Evolutionary conservation across 768 basidiomycete species (phyloP).

Genomic region (Gyrodon lividus): DNA sequence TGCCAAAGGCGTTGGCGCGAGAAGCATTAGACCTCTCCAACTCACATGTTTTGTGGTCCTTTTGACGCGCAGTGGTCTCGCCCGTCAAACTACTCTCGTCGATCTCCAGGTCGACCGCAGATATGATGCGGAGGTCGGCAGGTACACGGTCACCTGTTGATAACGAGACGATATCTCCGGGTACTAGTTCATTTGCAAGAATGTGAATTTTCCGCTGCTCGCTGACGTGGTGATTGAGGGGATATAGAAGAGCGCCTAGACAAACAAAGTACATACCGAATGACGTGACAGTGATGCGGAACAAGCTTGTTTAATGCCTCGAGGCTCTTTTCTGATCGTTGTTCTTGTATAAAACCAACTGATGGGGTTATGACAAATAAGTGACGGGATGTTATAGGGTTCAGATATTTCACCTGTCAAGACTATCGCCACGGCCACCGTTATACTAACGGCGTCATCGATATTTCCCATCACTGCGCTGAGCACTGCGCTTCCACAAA

Average conservation of each 20-base stretch:
- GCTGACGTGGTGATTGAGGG: constrained; percentile 6
- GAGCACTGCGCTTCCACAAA: constrained; percentile 86
- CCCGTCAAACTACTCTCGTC: constrained; percentile 96
- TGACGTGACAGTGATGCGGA: constrained; percentile 92
- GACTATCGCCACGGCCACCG: constrained; percentile 88
- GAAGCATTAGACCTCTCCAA: constrained; percentile 34
- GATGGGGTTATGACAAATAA: constrained; percentile 1
- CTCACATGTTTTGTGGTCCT: constrained; percentile 56
- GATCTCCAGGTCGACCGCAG: constrained; percentile 85
- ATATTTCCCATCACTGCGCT: constrained; percentile 94
- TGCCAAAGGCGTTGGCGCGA: constrained; percentile 4
- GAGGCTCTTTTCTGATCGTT: constrained; percentile 89
- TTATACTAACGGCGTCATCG: constrained; percentile 93
- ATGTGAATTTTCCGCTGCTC: constrained; percentile 66
- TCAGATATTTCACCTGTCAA: constrained; percentile 67
- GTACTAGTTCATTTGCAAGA: constrained; percentile 96
- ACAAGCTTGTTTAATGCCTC: constrained; percentile 97
- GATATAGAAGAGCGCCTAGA: neutral
- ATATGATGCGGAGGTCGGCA: constrained; percentile 83
- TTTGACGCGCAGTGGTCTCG: constrained; percentile 80
- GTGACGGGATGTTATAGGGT: neutral
- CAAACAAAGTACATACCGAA: constrained; percentile 44
- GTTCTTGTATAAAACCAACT: constrained; percentile 96
- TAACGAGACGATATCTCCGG: constrained; percentile 90
- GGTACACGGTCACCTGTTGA: constrained; percentile 91